These are phyloP conservation scores for Funneliformis mosseae DNA, from an alignment of 192 early-diverging fungal species.

Conservation along the genomic window DNA sequence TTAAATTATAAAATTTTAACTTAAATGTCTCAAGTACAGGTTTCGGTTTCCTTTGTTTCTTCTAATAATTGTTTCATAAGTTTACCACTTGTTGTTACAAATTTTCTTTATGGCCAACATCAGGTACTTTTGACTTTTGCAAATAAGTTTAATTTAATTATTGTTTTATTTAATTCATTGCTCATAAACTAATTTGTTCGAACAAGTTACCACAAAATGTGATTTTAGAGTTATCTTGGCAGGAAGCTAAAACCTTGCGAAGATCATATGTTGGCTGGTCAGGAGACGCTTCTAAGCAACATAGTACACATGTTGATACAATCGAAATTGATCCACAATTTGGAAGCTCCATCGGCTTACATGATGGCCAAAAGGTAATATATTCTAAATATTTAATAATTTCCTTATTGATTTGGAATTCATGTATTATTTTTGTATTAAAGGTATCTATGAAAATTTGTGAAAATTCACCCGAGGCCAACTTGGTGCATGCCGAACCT, in stretches of 20 bases:
- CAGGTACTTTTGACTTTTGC: background rate
- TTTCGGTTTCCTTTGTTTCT: slow-evolving; percentile 1
- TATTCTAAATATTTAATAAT: background rate
- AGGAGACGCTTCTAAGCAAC: slow-evolving; percentile 41
- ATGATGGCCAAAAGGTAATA: slow-evolving; percentile 60
- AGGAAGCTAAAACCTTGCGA: slow-evolving; percentile 41
- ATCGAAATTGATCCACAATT: slow-evolving; percentile 76
- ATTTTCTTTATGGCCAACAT: background rate
- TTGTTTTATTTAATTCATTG: slow-evolving; percentile 3
- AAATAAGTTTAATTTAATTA: background rate
- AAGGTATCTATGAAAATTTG: slow-evolving; percentile 64
- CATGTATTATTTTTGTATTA: background rate
- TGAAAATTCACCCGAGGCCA: slow-evolving; percentile 55
- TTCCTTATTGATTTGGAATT: background rate
- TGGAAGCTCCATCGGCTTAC: slow-evolving; percentile 64
- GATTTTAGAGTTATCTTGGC: slow-evolving; percentile 58
- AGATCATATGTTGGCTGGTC: slow-evolving; percentile 67
- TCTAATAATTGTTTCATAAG: background rate
- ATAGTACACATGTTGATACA: slow-evolving; percentile 35
- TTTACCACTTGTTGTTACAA: background rate
- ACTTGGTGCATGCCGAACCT: slow-evolving; percentile 69
- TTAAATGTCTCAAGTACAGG: background rate
- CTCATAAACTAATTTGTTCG: background rate
- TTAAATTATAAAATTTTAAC: background rate
- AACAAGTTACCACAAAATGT: slow-evolving; percentile 60